These are phyloP conservation scores for Ustulina deusta DNA, from an alignment of 2,329 filamentous ascomycete genomes.

Conservation along the genomic window DNA sequence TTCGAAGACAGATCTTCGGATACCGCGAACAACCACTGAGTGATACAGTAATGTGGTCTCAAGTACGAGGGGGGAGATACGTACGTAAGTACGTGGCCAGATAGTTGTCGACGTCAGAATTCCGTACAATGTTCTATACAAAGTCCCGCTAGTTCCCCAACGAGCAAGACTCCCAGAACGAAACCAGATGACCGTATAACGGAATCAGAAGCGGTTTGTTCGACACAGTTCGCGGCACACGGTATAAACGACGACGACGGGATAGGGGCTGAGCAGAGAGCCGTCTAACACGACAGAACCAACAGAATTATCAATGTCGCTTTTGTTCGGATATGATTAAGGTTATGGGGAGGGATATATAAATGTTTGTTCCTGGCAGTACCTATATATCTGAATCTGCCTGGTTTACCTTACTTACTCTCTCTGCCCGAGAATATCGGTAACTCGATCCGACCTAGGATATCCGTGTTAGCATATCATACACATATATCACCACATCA, in stretches of 20 bases:
- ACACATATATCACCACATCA: background rate
- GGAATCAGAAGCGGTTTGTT: background rate
- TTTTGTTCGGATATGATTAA: background rate
- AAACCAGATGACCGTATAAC: constrained; percentile 23
- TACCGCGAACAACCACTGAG: background rate
- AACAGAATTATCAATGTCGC: background rate
- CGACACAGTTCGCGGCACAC: constrained; percentile 24
- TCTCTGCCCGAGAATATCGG: background rate
- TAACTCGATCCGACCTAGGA: background rate
- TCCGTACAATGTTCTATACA: constrained; percentile 5
- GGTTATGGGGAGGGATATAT: background rate
- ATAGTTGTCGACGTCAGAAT: constrained; percentile 24
- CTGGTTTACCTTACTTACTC: background rate
- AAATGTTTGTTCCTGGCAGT: background rate
- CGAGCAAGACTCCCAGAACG: background rate
- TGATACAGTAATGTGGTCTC: background rate
- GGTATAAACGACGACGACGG: background rate
- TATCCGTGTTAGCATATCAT: background rate
- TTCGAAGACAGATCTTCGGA: background rate
- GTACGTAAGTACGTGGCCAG: background rate
- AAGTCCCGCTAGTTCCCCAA: background rate
- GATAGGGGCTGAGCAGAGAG: constrained; percentile 23
- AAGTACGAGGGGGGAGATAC: too few relatives aligned
- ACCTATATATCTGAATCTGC: background rate
- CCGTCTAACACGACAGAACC: background rate